phyloP scores from a whole-genome alignment of 2,329 filamentous ascomycete species.

The Clarireedia hainanense region DNA sequence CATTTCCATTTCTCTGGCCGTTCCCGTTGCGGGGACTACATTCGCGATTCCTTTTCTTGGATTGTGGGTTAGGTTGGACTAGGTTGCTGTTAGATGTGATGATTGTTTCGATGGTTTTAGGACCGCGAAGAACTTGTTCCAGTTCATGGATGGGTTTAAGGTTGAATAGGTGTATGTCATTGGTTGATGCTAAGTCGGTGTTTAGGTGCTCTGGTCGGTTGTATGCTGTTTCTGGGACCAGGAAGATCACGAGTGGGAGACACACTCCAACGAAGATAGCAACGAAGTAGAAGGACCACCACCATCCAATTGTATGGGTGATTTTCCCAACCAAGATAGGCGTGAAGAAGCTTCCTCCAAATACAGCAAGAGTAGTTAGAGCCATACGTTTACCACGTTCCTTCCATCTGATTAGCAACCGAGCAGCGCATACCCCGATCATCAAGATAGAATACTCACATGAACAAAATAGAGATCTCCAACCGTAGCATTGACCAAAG shows the following conservation, averaged over 20 bases:
- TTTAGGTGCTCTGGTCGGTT: conserved; percentile 59
- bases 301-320: conserved; percentile 66
- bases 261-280: conserved; percentile 71
- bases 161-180: conserved; percentile 12
- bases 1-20: conserved; percentile 22
- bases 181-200: conserved; percentile 47
- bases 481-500: conserved; percentile 78
- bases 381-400: conserved; percentile 83
- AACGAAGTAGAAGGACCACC: conserved; percentile 83
- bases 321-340: conserved; percentile 90
- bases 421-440: no score
- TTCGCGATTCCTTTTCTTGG: background rate
- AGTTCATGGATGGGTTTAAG: conserved; percentile 6
- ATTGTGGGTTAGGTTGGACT: background rate
- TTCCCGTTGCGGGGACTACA: background rate
- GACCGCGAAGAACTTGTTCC: background rate
- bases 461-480: conserved; percentile 90
- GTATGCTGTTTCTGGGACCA: conserved; percentile 81
- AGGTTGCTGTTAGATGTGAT: conserved; percentile 1
- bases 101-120: conserved; percentile 3
- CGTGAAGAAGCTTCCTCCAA: conserved; percentile 66
- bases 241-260: conserved; percentile 64
- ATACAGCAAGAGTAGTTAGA: conserved; percentile 61
- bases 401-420: conserved; percentile 28
- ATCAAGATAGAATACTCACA: conserved; percentile 37